Conservation (phyloP, 768 basidiomycete genomes). For the Ephemerocybe angulata region DNA sequence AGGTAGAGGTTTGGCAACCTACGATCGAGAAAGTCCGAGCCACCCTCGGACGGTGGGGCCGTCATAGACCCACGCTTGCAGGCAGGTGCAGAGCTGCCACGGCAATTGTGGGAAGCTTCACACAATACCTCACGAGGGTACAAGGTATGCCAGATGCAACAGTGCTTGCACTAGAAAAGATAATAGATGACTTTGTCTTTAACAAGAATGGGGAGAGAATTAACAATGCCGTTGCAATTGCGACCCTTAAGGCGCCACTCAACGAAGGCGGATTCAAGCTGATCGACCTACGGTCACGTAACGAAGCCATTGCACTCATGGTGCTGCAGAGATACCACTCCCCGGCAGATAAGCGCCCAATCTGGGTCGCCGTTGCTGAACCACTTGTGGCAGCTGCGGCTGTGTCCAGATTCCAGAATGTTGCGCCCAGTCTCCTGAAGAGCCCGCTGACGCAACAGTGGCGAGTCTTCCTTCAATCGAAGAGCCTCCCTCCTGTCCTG, state of each 20-base stretch:
- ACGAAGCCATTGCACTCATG: constrained; percentile 19
- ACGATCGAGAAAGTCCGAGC: constrained; percentile 23
- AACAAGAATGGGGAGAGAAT: constrained; percentile 11
- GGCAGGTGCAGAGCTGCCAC: constrained; percentile 3
- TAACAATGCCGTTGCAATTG: constrained; percentile 10
- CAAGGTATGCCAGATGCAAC: not conserved
- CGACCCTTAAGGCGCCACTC: not conserved
- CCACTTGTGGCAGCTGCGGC: not conserved
- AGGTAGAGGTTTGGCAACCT: constrained; percentile 19
- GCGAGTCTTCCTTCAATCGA: not conserved
- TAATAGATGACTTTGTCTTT: constrained; percentile 17
- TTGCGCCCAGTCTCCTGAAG: not conserved
- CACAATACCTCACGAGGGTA: not conserved
- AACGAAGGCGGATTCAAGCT: constrained; percentile 11
- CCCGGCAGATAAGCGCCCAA: constrained; percentile 7
- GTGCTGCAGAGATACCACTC: constrained; percentile 18
- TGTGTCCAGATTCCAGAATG: not conserved
- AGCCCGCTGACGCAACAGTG: not conserved
- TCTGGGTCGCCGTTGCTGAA: constrained; percentile 12
- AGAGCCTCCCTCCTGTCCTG: not conserved
- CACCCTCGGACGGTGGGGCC: constrained; percentile 20
- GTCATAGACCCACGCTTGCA: constrained; percentile 18
- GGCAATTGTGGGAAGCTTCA: not conserved
- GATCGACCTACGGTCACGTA: constrained; percentile 18
- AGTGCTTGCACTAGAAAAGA: constrained; percentile 17